phyloP scores from a whole-genome alignment of 352 stramenopile genomes.

The Phytophthora tentaculata region DNA sequence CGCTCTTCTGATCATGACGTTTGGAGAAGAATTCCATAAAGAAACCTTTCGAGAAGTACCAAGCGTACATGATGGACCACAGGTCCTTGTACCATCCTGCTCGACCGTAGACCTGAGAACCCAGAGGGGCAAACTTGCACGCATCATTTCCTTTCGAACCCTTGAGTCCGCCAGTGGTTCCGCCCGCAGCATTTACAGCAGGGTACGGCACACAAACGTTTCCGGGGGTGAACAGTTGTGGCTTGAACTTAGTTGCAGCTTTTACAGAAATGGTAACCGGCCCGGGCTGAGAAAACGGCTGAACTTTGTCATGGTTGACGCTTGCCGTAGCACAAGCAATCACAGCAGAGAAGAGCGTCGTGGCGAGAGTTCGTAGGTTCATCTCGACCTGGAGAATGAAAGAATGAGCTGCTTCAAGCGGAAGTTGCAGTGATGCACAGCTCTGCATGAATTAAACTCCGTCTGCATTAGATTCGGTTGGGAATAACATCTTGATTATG shows the following conservation, averaged over 20 bases:
- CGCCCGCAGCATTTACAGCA: slow-evolving; percentile 1
- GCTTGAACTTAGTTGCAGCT: not conserved
- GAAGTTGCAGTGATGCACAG: too few species aligned
- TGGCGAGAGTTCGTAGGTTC: not conserved
- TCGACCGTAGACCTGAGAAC: slow-evolving; percentile 18
- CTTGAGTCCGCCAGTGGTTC: not conserved
- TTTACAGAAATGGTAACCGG: too few species aligned
- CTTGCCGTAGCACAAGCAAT: not conserved
- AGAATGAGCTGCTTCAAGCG: not conserved
- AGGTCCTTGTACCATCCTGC: slow-evolving; percentile 4
- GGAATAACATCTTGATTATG: too few species aligned
- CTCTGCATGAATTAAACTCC: too few species aligned
- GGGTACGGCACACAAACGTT: not conserved
- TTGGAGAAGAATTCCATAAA: not conserved
- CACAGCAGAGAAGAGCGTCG: not conserved
- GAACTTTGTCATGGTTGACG: not conserved
- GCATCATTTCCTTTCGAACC: slow-evolving; percentile 1
- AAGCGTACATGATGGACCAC: slow-evolving; percentile 22
- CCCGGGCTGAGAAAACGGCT: too few species aligned
- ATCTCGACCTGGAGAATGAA: not conserved
- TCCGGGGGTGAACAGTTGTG: too few species aligned
- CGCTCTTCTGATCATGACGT: slow-evolving; percentile 20
- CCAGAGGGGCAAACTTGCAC: slow-evolving; percentile 3
- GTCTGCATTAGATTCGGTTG: too few species aligned
- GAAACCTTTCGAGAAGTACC: slow-evolving; percentile 21